Evolutionary conservation across 2,329 filamentous ascomycete genomes (phyloP), one percentile per base, ranked within the genome.

Genomic region (Ceratocystis smalleyi): DNA sequence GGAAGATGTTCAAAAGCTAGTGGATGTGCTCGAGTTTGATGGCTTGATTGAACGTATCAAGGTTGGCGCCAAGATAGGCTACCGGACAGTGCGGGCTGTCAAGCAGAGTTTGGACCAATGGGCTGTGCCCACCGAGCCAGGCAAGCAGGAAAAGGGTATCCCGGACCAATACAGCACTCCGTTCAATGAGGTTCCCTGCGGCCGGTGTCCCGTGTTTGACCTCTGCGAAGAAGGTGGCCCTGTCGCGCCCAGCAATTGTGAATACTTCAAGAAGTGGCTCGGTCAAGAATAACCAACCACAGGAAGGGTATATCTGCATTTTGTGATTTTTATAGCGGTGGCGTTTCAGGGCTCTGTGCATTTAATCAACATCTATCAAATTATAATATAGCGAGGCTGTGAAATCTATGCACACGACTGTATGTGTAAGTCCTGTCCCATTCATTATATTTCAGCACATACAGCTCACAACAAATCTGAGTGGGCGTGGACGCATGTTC

Each of bases 221-320:
- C 80, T 97, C 1, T 99, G 94, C 72, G 87, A 89, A 68, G 89
- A 95, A 67, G 91, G 90, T 5, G 92, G 92, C 0, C 89, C 91
- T 0, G 90, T 99, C 24, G 95, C 87, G 70, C 89, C 92, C 0
- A 87, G 84, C 68, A 95, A 87, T 61, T 99, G 94, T 74, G 87
- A 90, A 63, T 99, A 99, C 72, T 96, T 95, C 71, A 82, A 88
- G 68, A 82, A 85, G 62, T 99, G 94, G 94, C 75, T 96, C 57
- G 81, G 77, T 0, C 70, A 76, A 68, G 75, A 79, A 60, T 74
- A 69, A 73, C 27, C n/a, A n/a, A 73, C 27, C n/a, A n/a, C 3
- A 19, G 8, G 47, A 40, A 24, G 10, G 22, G 17, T 27, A 27
- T 5, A 51, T 61, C 19, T 63, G 51, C 22, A 30, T 54, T 61